These are phyloP conservation scores for Fusarium compactum DNA, from an alignment of 2,329 filamentous ascomycete genomes.

Conservation along the genomic window DNA sequence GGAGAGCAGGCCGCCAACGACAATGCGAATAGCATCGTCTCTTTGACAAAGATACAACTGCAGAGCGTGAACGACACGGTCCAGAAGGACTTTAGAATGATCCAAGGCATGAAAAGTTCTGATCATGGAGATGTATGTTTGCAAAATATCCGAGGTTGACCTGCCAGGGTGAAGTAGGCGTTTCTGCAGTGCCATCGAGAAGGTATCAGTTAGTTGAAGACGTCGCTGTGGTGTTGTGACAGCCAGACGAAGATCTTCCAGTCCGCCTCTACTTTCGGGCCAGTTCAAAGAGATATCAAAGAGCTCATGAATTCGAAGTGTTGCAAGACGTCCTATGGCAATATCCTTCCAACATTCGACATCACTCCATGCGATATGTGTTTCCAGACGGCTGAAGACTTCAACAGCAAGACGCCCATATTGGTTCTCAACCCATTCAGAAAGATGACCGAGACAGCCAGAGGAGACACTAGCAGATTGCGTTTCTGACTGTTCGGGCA, in stretches of 20 bases:
- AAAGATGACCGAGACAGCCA: constrained; percentile 69
- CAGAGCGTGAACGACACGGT: constrained; percentile 78
- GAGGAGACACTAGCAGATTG: constrained; percentile 54
- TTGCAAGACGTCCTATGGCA: constrained; percentile 75
- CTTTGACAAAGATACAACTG: constrained; percentile 81
- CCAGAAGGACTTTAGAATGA: constrained; percentile 80
- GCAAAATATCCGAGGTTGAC: constrained; percentile 80
- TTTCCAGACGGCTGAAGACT: constrained; percentile 64
- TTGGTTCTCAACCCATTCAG: constrained; percentile 75
- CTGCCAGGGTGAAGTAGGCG: constrained; percentile 80
- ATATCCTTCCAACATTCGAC: constrained; percentile 78
- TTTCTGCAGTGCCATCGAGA: constrained; percentile 73
- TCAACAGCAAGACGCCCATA: constrained; percentile 74
- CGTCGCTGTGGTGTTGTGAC: constrained; percentile 77
- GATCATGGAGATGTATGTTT: constrained; percentile 84
- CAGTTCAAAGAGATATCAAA: constrained; percentile 84
- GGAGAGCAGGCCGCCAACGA: constrained; percentile 79
- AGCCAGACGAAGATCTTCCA: constrained; percentile 79
- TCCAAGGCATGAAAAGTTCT: constrained; percentile 81
- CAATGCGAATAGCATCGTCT: constrained; percentile 82
- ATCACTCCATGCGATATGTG: constrained; percentile 64
- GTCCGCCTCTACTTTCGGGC: constrained; percentile 77
- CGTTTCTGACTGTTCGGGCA: constrained; percentile 31
- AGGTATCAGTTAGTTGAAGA: constrained; percentile 75
- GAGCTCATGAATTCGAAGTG: constrained; percentile 76